Conservation (phyloP, 192 early-diverging fungal species). For the Entomortierella parvispora region DNA sequence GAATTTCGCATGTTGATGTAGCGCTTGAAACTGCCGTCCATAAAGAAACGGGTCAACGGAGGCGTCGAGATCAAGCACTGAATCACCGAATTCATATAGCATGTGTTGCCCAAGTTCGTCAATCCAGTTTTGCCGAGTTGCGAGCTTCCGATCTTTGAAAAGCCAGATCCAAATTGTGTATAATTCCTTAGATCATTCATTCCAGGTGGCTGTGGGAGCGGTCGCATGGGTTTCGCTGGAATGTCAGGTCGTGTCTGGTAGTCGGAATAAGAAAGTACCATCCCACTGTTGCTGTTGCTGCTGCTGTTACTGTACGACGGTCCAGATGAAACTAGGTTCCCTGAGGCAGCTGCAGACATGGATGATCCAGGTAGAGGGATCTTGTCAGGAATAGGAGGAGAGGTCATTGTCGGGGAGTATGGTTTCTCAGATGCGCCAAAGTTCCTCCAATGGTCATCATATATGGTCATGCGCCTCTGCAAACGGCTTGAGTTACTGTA, state of each 20-base stretch:
- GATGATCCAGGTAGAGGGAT: conserved; percentile 11
- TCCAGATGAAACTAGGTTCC: too few species aligned
- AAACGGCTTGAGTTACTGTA: background rate
- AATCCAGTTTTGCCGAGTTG: conserved; percentile 76
- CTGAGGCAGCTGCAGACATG: conserved; percentile 14
- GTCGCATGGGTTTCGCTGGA: conserved; percentile 53
- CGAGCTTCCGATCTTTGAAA: conserved; percentile 55
- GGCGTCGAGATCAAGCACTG: conserved; percentile 80
- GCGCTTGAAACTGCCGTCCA: conserved; percentile 69
- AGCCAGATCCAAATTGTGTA: conserved; percentile 43
- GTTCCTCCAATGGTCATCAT: conserved; percentile 47
- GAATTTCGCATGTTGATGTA: conserved; percentile 74
- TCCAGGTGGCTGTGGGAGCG: conserved; percentile 46
- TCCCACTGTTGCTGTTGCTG: background rate
- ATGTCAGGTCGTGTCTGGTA: conserved; percentile 13
- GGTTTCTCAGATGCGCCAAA: conserved; percentile 22
- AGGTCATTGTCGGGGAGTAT: background rate
- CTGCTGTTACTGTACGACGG: background rate
- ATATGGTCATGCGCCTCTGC: conserved; percentile 19
- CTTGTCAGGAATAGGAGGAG: conserved; percentile 37
- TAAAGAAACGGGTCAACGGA: conserved; percentile 77
- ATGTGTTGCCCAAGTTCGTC: conserved; percentile 87
- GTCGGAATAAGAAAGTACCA: too few species aligned
- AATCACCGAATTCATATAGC: conserved; percentile 87
- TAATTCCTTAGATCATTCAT: conserved; percentile 44